Conservation (phyloP, 768 basidiomycete genomes). For the Boletus coccyginus region DNA sequence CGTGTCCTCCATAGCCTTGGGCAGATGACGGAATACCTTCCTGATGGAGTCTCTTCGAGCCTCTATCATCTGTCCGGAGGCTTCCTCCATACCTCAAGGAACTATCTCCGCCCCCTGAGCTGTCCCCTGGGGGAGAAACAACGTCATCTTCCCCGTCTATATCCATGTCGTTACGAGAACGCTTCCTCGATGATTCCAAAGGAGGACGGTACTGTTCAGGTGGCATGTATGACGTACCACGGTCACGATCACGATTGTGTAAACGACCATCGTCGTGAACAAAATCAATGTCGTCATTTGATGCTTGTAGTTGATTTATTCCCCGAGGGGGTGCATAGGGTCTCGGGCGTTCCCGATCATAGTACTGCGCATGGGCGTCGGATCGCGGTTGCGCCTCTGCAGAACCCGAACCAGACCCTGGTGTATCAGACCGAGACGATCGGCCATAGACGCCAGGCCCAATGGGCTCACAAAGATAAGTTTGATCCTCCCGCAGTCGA, state of each 20-base stretch:
- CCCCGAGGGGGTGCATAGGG: conserved; percentile 53
- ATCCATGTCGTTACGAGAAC: conserved; percentile 63
- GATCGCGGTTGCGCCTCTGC: conserved; percentile 50
- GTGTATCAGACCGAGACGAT: conserved; percentile 55
- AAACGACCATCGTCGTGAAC: conserved; percentile 53
- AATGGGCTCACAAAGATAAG: conserved; percentile 32
- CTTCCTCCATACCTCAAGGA: conserved; percentile 35
- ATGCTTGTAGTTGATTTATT: conserved; percentile 37
- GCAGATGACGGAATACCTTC: conserved; percentile 32
- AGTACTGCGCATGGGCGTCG: conserved; percentile 45
- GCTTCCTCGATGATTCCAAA: conserved; percentile 51
- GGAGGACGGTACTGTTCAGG: conserved; percentile 38
- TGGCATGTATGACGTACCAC: conserved; percentile 32
- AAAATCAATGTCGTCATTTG: conserved; percentile 49
- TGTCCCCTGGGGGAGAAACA: conserved; percentile 29
- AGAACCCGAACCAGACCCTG: conserved; percentile 53
- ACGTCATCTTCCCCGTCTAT: conserved; percentile 54
- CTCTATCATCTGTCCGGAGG: conserved; percentile 48
- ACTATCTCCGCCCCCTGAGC: conserved; percentile 28
- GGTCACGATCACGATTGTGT: conserved; percentile 37
- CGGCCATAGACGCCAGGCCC: conserved; percentile 31
- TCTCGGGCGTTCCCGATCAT: conserved; percentile 48
- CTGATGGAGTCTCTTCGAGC: conserved; percentile 58
- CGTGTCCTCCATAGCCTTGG: conserved; percentile 26
- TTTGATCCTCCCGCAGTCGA: conserved; percentile 28